Percentiles rank a stretch among this genome's conserved stretches.
Conservation (phyloP, 2,329 filamentous ascomycete species). For the Penicillium glabrum region DNA sequence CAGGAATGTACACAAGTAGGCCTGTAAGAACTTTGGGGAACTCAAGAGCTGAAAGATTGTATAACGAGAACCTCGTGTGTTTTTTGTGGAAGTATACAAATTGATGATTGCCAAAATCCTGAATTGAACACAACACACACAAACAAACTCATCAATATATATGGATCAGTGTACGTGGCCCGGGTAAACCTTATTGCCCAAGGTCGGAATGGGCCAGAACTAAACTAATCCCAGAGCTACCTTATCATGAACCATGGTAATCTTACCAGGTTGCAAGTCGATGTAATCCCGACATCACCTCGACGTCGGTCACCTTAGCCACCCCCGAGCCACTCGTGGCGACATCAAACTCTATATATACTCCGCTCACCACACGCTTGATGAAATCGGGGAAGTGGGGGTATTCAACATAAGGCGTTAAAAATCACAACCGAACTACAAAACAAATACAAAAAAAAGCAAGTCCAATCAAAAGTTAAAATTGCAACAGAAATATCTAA, state of each 20-base stretch:
- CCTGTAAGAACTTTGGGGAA: too few species aligned
- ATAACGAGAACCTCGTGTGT: too few species aligned
- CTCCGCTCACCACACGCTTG: background rate
- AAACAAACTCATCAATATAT: too few species aligned
- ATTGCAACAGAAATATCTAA: background rate
- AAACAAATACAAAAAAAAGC: background rate
- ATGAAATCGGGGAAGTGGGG: background rate
- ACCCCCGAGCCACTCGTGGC: constrained; percentile 4
- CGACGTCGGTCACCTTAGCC: background rate
- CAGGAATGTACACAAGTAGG: too few species aligned
- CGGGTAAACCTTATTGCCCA: too few species aligned
- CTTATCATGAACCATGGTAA: background rate
- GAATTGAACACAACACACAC: too few species aligned
- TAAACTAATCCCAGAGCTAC: background rate
- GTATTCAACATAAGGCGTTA: constrained; percentile 2
- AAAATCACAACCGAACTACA: background rate
- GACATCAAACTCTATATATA: background rate
- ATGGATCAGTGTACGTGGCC: too few species aligned
- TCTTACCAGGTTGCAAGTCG: background rate
- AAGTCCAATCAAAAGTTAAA: background rate
- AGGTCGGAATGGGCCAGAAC: background rate
- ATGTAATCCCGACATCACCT: background rate
- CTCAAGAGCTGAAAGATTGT: too few species aligned
- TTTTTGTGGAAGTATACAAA: too few species aligned
- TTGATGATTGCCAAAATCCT: too few species aligned